Conservation (phyloP, 352 stramenopile genomes). For the Phytophthora sp. region DNA sequence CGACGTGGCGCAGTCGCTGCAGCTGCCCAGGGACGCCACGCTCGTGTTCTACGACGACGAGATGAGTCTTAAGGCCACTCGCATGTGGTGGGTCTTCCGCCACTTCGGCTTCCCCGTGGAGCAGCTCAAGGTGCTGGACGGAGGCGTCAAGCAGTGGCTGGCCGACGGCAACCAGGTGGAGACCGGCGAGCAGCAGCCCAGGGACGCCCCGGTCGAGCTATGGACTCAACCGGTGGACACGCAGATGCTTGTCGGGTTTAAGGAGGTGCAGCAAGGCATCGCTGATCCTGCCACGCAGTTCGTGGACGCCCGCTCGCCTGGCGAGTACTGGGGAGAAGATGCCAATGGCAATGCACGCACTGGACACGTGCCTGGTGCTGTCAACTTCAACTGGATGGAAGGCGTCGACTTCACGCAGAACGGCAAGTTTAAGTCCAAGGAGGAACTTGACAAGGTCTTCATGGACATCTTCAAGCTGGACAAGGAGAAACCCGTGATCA, state of each 20-base stretch:
- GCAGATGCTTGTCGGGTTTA: slow-evolving; percentile 35
- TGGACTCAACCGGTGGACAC: slow-evolving; percentile 25
- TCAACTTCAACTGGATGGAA: slow-evolving; percentile 80
- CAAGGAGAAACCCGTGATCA: slow-evolving; percentile 63
- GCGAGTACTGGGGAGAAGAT: slow-evolving; percentile 38
- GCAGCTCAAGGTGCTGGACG: slow-evolving; percentile 81
- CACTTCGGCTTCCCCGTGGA: slow-evolving; percentile 78
- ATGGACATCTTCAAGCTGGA: slow-evolving; percentile 41
- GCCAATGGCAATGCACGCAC: slow-evolving; percentile 34
- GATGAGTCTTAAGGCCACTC: slow-evolving; percentile 66
- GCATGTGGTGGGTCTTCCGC: slow-evolving; percentile 83
- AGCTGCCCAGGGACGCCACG: slow-evolving; percentile 53
- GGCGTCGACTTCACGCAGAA: slow-evolving; percentile 51
- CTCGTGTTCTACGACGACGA: slow-evolving; percentile 86
- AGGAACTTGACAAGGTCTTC: slow-evolving; percentile 60
- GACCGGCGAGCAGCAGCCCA: slow-evolving; percentile 26
- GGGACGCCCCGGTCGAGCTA: not conserved
- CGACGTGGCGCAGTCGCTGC: slow-evolving; percentile 47
- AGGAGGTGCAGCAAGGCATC: slow-evolving; percentile 39
- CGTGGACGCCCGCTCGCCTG: slow-evolving; percentile 36
- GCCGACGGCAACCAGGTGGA: slow-evolving; percentile 52
- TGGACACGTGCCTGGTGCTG: slow-evolving; percentile 69
- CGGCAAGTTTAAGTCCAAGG: slow-evolving; percentile 65
- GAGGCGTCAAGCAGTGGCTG: slow-evolving; percentile 74
- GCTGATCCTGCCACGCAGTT: slow-evolving; percentile 34